phyloP scores from a whole-genome alignment of 2,329 filamentous ascomycete genomes.

The Claviceps sp. region DNA sequence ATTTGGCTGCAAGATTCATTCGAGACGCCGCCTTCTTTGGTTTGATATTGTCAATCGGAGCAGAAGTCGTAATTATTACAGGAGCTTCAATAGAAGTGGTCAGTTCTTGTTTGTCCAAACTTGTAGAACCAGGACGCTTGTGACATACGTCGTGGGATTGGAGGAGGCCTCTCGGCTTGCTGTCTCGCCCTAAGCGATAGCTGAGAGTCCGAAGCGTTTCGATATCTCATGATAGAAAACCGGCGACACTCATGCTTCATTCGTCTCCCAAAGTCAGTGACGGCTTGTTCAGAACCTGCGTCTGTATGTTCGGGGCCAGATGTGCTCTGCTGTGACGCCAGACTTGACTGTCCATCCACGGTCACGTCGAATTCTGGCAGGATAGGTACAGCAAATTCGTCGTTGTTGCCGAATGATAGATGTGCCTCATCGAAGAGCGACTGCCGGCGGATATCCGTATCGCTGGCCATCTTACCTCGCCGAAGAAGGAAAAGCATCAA shows the following conservation, averaged over 20 bases:
- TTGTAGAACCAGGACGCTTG: conserved; percentile 3
- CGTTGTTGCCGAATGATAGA: conserved; percentile 15
- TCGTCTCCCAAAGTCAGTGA: conserved; percentile 21
- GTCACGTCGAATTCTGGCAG: conserved; percentile 6
- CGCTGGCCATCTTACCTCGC: conserved; percentile 45
- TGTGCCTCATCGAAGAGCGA: conserved; percentile 23
- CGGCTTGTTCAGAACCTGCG: conserved; percentile 11
- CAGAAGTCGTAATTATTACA: conserved; percentile 82
- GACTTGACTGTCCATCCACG: conserved; percentile 4
- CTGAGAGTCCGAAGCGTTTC: conserved; percentile 88
- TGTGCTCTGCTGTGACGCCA: conserved; percentile 12
- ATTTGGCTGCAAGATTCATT: conserved; percentile 37
- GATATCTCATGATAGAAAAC: conserved; percentile 66
- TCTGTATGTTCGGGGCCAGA: conserved; percentile 15
- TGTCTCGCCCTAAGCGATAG: conserved; percentile 63
- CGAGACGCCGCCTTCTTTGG: conserved; percentile 43
- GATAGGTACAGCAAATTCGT: conserved; percentile 5
- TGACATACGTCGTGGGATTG: conserved; percentile 43
- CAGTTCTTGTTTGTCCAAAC: not conserved
- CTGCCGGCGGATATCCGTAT: conserved; percentile 44
- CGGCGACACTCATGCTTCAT: conserved; percentile 37
- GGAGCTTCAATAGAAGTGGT: conserved; percentile 31
- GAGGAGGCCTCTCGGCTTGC: conserved; percentile 44
- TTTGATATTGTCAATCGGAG: conserved; percentile 50
- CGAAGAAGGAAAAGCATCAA: conserved; percentile 48